Conservation (phyloP, 352 stramenopile genomes). For the Pythium pyrilobum region DNA sequence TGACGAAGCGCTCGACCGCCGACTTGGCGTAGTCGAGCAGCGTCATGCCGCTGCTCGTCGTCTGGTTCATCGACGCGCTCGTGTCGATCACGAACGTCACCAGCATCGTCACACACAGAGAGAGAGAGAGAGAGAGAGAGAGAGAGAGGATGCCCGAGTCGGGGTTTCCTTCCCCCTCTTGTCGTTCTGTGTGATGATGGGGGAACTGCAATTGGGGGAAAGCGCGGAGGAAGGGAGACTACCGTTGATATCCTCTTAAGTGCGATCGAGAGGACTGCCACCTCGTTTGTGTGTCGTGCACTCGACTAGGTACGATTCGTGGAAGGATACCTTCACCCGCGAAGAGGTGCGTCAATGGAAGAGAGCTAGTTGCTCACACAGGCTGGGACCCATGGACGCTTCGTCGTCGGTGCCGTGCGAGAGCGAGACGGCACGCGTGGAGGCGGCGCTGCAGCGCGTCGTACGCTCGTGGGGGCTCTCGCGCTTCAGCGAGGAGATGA, state of each 20-base stretch:
- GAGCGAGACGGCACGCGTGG: constrained; percentile 9
- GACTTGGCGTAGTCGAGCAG: constrained; percentile 88
- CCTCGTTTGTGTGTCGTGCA: neutral
- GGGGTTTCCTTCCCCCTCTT: no score
- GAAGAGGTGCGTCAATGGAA: neutral
- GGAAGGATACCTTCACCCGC: neutral
- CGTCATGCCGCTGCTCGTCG: constrained; percentile 84
- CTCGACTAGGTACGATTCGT: neutral
- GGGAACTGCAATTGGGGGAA: no score
- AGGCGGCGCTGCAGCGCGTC: constrained; percentile 37
- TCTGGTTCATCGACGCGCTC: constrained; percentile 89
- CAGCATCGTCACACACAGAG: constrained; percentile 40
- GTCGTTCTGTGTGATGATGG: no score
- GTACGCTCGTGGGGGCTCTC: constrained; percentile 57
- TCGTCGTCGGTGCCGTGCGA: constrained; percentile 4
- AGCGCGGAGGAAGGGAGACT: neutral
- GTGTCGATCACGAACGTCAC: constrained; percentile 90
- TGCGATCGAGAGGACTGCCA: neutral
- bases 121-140: no score
- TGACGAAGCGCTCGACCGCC: constrained; percentile 84
- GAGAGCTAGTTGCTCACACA: no score
- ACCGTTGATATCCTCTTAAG: no score
- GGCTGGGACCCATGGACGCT: no score
- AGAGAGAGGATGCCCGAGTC: no score
- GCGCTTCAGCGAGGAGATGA: constrained; percentile 60